Conservation (phyloP, 2,329 filamentous ascomycete species). For the Ophiostoma triangulosporum region DNA sequence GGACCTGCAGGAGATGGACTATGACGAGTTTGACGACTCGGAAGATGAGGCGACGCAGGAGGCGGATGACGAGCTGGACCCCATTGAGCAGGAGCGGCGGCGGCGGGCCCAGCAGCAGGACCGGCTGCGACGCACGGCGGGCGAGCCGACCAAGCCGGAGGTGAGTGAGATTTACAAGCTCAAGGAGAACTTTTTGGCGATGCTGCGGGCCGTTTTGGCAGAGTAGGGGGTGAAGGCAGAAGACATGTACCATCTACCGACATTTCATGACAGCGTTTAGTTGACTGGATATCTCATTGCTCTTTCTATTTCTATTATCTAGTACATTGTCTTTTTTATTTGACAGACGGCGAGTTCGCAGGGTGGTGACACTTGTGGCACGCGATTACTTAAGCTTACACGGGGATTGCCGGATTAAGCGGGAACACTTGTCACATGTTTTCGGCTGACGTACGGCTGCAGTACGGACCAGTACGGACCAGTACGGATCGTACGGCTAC, state of each 20-base stretch:
- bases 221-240: conserved; percentile 32
- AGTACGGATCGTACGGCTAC: too few relatives aligned
- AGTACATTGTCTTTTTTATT: too few relatives aligned
- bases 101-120: conserved; percentile 67
- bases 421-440: neutral
- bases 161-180: conserved; percentile 72
- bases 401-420: neutral
- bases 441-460: neutral
- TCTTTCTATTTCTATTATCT: too few relatives aligned
- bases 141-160: conserved; percentile 69
- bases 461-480: too few relatives aligned
- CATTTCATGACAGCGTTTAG: too few relatives aligned
- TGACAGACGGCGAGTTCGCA: too few relatives aligned
- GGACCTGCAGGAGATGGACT: conserved; percentile 75
- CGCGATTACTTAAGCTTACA: neutral
- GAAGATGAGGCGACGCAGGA: conserved; percentile 55
- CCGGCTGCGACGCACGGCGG: conserved; percentile 63
- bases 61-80: conserved; percentile 66
- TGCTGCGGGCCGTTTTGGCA: conserved; percentile 71
- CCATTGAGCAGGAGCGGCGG: conserved; percentile 74
- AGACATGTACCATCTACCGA: neutral
- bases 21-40: conserved; percentile 53
- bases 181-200: conserved; percentile 63
- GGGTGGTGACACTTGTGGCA: too few relatives aligned
- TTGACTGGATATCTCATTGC: too few relatives aligned